phyloP scores from a whole-genome alignment of 441 rosid genomes.

The Eutrema salsugineum region DNA sequence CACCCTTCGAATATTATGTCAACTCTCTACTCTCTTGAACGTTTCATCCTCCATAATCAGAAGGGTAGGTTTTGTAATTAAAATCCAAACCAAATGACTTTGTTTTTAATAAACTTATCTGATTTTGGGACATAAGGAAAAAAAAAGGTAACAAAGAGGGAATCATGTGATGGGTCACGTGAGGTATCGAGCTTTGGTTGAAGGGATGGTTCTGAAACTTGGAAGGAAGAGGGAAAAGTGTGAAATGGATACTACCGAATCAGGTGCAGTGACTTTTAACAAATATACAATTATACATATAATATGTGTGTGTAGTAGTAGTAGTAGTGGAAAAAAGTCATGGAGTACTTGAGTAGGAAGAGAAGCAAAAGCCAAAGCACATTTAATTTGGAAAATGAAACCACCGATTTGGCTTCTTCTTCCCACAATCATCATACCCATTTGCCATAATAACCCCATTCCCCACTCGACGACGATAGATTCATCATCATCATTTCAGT shows the following conservation, averaged over 20 bases:
- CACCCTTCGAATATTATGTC: background rate
- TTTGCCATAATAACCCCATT: conserved; percentile 32
- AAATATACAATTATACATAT: background rate
- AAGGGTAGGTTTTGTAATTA: background rate
- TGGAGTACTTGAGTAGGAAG: conserved; percentile 24
- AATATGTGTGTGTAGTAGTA: background rate
- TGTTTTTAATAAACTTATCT: background rate
- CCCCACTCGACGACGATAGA: conserved; percentile 27
- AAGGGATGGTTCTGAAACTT: conserved; percentile 18
- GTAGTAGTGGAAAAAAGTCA: conserved; percentile 26
- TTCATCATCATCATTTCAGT: conserved; percentile 24
- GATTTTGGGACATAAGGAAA: background rate
- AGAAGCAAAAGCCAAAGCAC: conserved; percentile 35
- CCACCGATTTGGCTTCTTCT: conserved; percentile 35
- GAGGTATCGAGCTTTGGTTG: conserved; percentile 14
- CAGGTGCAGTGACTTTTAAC: conserved; percentile 25
- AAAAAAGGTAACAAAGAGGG: background rate
- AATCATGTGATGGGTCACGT: conserved; percentile 29
- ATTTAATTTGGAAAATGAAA: conserved; percentile 34
- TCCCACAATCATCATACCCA: conserved; percentile 30
- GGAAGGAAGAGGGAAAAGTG: conserved; percentile 12
- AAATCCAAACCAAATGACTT: background rate
- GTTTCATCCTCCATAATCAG: background rate
- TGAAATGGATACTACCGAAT: conserved; percentile 21
- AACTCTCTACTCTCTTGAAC: background rate